Conservation (phyloP, 1,284 basidiomycete genomes). For the Neonothopanus nambi region DNA sequence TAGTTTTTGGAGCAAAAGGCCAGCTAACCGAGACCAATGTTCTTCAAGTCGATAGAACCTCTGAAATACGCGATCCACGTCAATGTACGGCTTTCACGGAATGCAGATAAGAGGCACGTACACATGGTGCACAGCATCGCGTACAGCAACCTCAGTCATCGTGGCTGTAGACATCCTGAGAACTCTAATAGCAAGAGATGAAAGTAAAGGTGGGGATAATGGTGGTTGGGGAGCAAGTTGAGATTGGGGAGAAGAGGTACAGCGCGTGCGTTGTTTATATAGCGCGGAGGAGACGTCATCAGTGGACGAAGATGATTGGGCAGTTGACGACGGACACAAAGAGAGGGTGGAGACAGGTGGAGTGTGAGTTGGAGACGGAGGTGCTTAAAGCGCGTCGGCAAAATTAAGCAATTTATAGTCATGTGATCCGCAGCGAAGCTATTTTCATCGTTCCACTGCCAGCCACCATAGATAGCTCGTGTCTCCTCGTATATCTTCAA, state of each 20-base stretch:
- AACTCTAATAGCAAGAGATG: constrained; percentile 10
- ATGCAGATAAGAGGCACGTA: background rate
- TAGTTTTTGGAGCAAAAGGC: background rate
- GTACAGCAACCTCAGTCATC: constrained; percentile 18
- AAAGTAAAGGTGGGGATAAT: background rate
- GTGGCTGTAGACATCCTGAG: constrained; percentile 10
- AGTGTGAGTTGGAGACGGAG: too few relatives aligned
- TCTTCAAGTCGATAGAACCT: constrained; percentile 13
- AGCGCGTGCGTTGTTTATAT: background rate
- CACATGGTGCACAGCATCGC: constrained; percentile 10
- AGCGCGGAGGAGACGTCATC: too few relatives aligned
- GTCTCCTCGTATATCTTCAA: too few relatives aligned
- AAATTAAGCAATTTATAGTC: too few relatives aligned
- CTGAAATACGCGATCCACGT: background rate
- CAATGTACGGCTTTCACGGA: background rate
- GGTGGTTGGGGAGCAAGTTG: background rate
- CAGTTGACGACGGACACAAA: too few relatives aligned
- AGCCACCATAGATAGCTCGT: too few relatives aligned
- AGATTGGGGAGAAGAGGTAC: too few relatives aligned
- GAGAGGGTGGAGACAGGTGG: too few relatives aligned
- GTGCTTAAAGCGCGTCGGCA: too few relatives aligned
- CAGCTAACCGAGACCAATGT: constrained; percentile 2
- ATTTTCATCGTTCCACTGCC: too few relatives aligned
- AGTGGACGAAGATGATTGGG: too few relatives aligned
- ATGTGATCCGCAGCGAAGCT: too few relatives aligned